Percentiles rank a stretch among this genome's conserved stretches.
Conservation (phyloP, 176 grass and related monocot genomes). For the Phoenix dactylifera region DNA sequence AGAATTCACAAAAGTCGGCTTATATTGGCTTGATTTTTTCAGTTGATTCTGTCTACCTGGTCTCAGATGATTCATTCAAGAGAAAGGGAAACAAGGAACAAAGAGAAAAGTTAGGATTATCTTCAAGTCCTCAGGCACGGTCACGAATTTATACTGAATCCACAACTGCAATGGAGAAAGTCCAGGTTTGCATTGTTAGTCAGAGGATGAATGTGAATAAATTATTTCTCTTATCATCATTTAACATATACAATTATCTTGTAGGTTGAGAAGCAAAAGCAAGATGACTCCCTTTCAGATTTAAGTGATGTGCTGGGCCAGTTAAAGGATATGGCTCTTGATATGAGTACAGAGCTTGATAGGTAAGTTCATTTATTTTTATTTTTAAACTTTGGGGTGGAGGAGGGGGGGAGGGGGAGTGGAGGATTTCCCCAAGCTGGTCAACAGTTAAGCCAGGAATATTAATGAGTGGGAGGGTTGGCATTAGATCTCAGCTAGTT, state of each 20-base stretch:
- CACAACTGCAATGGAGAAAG: slow-evolving; percentile 40
- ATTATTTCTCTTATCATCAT: neutral
- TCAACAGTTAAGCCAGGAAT: no score
- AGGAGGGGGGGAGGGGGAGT: no score
- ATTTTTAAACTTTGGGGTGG: slow-evolving; percentile 4
- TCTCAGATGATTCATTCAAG: slow-evolving; percentile 30
- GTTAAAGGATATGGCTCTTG: slow-evolving; percentile 64
- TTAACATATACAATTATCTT: neutral
- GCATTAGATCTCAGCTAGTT: no score
- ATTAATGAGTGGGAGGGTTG: no score
- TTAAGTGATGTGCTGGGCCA: slow-evolving; percentile 51
- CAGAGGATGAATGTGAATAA: neutral
- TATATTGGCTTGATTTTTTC: neutral
- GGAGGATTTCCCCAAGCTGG: no score
- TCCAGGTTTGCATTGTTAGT: slow-evolving; percentile 37
- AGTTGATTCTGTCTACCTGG: slow-evolving; percentile 14
- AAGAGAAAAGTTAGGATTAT: slow-evolving; percentile 42
- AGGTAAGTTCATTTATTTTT: slow-evolving; percentile 30
- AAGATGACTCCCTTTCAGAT: slow-evolving; percentile 64
- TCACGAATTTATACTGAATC: slow-evolving; percentile 23
- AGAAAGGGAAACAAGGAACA: slow-evolving; percentile 41
- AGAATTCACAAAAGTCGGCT: no score
- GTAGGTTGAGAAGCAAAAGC: slow-evolving; percentile 58
- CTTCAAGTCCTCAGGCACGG: slow-evolving; percentile 25
- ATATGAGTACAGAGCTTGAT: slow-evolving; percentile 72